Evolutionary conservation across 495 filamentous ascomycete genomes (phyloP).

Genomic region (Penicillium soppii): DNA sequence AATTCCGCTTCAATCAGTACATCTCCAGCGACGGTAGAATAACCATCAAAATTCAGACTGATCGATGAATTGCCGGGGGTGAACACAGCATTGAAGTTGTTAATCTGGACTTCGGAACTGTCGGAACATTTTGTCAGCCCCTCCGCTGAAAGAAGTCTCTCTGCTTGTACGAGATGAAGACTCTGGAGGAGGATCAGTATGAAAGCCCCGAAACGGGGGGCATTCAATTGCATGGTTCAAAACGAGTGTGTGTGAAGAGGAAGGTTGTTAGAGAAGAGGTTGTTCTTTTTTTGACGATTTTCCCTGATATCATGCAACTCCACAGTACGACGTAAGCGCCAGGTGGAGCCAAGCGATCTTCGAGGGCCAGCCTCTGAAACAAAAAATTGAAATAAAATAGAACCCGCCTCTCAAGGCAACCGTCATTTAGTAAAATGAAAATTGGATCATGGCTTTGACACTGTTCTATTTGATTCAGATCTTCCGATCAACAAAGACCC

Average conservation of each 20-base stretch:
- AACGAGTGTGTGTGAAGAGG: slow-evolving; percentile 1
- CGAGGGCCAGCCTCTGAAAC: slow-evolving; percentile 1
- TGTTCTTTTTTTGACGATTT: neutral
- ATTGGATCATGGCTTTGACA: neutral
- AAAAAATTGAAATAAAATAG: no score
- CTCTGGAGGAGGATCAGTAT: slow-evolving; percentile 9
- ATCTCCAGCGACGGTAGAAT: slow-evolving; percentile 71
- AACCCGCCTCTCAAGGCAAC: slow-evolving; percentile 7
- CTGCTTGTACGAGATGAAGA: slow-evolving; percentile 53
- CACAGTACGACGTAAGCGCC: slow-evolving; percentile 13
- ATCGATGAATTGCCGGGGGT: slow-evolving; percentile 64
- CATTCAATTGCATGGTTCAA: slow-evolving; percentile 8
- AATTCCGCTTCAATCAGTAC: slow-evolving; percentile 68
- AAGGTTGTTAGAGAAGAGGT: neutral
- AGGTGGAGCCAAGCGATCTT: slow-evolving; percentile 5
- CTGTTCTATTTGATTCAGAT: neutral
- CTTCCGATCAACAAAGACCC: neutral
- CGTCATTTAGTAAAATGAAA: no score
- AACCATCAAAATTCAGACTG: slow-evolving; percentile 66
- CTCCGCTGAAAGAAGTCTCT: slow-evolving; percentile 51
- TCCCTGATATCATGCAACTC: slow-evolving; percentile 11
- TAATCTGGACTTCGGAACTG: slow-evolving; percentile 64
- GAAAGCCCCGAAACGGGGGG: neutral
- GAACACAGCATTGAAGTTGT: slow-evolving; percentile 68
- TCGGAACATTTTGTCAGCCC: slow-evolving; percentile 68